Conservation (phyloP, 2,329 filamentous ascomycete species). For the Neonectria punicea region DNA sequence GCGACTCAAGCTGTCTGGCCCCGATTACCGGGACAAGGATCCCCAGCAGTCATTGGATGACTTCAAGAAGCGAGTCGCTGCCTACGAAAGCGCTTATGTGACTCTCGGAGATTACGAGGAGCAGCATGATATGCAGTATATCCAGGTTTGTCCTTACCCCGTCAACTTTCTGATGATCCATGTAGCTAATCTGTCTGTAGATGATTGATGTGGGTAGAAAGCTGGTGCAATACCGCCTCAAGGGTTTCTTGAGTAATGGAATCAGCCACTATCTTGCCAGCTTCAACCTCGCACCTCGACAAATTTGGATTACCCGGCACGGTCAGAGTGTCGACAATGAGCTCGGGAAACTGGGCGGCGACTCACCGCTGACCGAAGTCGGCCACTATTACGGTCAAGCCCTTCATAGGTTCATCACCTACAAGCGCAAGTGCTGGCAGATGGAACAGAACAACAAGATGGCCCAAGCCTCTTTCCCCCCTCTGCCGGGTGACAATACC, state of each 20-base stretch:
- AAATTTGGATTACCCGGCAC: slow-evolving; percentile 98
- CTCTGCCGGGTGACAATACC: slow-evolving; percentile 88
- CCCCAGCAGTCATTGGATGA: slow-evolving; percentile 85
- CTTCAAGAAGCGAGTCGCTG: slow-evolving; percentile 90
- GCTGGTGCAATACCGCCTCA: slow-evolving; percentile 88
- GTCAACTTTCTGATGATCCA: neutral
- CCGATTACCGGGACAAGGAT: slow-evolving; percentile 95
- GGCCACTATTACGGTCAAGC: slow-evolving; percentile 83
- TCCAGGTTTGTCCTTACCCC: slow-evolving; percentile 65
- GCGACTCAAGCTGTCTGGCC: slow-evolving; percentile 94
- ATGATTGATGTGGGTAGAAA: slow-evolving; percentile 99
- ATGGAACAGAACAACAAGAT: slow-evolving; percentile 82
- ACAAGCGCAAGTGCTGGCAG: slow-evolving; percentile 84
- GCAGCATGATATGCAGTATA: slow-evolving; percentile 89
- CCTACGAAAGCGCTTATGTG: slow-evolving; percentile 95
- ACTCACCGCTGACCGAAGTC: slow-evolving; percentile 84
- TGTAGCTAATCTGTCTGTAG: slow-evolving; percentile 52
- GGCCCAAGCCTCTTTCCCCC: slow-evolving; percentile 84
- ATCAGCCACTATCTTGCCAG: slow-evolving; percentile 96
- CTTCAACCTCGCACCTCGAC: slow-evolving; percentile 93
- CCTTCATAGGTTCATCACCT: slow-evolving; percentile 84
- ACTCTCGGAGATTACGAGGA: slow-evolving; percentile 93
- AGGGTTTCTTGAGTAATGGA: slow-evolving; percentile 90
- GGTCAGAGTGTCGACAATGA: slow-evolving; percentile 92
- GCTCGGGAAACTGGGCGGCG: slow-evolving; percentile 87